Evolutionary conservation across 805 yeast genomes (phyloP).

Genomic region (Barnettozyma vustinii): DNA sequence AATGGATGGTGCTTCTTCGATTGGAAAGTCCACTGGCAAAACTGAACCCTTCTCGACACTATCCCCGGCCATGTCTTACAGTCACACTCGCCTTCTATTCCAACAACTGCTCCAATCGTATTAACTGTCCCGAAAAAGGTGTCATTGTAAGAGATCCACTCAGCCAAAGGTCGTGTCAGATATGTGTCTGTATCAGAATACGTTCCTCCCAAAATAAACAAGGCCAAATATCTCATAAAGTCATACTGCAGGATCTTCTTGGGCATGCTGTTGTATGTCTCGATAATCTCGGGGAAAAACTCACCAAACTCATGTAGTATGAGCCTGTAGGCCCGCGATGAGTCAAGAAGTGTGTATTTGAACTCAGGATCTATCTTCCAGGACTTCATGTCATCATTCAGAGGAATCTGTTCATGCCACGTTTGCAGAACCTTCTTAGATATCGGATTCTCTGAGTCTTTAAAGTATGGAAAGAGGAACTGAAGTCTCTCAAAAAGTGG

Average conservation of each 20-base stretch:
- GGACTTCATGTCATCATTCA: not conserved
- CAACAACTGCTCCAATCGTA: conserved; percentile 49
- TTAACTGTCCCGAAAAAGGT: conserved; percentile 17
- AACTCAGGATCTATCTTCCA: not conserved
- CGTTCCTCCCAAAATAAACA: conserved; percentile 53
- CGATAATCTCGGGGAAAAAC: conserved; percentile 45
- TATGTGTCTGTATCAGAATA: conserved; percentile 58
- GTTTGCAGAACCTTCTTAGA: not conserved
- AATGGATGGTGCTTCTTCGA: conserved; percentile 59
- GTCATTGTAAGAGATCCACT: conserved; percentile 44
- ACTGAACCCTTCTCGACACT: conserved; percentile 48
- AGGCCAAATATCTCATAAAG: conserved; percentile 47
- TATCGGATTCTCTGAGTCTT: not conserved
- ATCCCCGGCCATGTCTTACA: conserved; percentile 49
- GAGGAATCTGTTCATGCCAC: conserved; percentile 2
- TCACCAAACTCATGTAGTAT: conserved; percentile 29
- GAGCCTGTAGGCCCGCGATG: not conserved
- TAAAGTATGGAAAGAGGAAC: not conserved
- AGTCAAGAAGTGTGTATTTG: not conserved
- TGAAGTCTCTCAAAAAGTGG: not conserved
- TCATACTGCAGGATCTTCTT: conserved; percentile 50
- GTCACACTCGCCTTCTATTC: conserved; percentile 49
- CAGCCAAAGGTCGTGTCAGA: conserved; percentile 44
- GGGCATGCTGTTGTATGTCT: conserved; percentile 45
- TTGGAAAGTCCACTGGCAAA: conserved; percentile 59